Conservation (phyloP, 768 basidiomycete species). For the Trametes coccinea region DNA sequence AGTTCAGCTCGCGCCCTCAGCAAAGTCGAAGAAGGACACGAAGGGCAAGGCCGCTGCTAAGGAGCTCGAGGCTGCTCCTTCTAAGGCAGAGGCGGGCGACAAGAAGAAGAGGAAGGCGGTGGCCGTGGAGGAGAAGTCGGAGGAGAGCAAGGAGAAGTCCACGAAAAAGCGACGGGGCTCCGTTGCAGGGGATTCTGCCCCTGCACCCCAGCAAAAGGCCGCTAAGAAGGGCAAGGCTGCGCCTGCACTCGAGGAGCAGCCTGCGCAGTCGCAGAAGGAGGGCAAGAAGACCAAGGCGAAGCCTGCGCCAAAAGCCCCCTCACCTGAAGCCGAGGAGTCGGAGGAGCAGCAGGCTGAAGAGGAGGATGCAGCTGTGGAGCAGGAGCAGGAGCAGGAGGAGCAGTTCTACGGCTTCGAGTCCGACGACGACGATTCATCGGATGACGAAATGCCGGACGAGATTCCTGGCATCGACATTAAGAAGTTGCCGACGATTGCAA, state of each 20-base stretch:
- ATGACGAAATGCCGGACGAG: constrained; percentile 68
- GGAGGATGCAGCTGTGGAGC: constrained; percentile 15
- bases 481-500: constrained; percentile 82
- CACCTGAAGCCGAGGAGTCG: not conserved
- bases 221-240: constrained; percentile 15
- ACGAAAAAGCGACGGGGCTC: constrained; percentile 11
- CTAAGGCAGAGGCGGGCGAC: constrained; percentile 3
- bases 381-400: constrained; percentile 35
- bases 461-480: constrained; percentile 59
- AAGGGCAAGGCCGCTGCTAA: not conserved
- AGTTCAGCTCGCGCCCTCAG: not conserved
- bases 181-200: not conserved
- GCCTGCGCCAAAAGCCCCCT: constrained; percentile 7
- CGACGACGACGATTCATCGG: constrained; percentile 72
- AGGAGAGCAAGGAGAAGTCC: constrained; percentile 8
- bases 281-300: constrained; percentile 16
- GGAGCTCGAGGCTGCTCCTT: not conserved
- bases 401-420: constrained; percentile 75
- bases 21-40: constrained; percentile 14
- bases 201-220: not conserved
- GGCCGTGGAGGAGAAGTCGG: not conserved
- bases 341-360: constrained; percentile 11
- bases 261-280: not conserved
- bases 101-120: constrained; percentile 13
- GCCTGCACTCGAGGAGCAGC: not conserved